Evolutionary conservation across 2,329 filamentous ascomycete genomes (phyloP).

Genomic region (Exophiala bonariae): DNA sequence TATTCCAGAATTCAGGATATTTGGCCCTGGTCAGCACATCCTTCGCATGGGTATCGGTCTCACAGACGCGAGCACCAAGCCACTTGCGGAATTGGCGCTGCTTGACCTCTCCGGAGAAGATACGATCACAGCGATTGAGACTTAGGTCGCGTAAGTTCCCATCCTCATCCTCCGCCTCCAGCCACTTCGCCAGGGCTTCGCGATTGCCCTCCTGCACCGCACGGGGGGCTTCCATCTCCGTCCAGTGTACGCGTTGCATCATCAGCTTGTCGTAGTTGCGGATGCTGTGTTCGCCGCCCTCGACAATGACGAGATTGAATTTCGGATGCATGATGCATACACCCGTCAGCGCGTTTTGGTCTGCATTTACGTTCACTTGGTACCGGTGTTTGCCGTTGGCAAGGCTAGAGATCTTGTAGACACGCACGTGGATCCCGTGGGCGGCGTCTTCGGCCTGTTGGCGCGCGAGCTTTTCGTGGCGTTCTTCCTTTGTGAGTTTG

Average conservation of each 20-base stretch:
- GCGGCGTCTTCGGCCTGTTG: slow-evolving; percentile 88
- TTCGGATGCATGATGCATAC: slow-evolving; percentile 90
- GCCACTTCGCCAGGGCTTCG: slow-evolving; percentile 67
- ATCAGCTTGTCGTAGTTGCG: slow-evolving; percentile 88
- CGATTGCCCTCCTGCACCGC: slow-evolving; percentile 57
- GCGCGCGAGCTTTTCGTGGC: slow-evolving; percentile 74
- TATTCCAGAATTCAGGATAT: slow-evolving; percentile 93
- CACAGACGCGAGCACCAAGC: slow-evolving; percentile 79
- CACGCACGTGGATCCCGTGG: slow-evolving; percentile 80
- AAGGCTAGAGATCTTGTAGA: slow-evolving; percentile 87
- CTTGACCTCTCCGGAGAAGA: slow-evolving; percentile 92
- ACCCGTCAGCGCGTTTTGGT: slow-evolving; percentile 82
- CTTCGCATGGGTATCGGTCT: slow-evolving; percentile 85
- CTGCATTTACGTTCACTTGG: slow-evolving; percentile 88
- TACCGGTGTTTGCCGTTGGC: slow-evolving; percentile 91
- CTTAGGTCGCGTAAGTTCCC: slow-evolving; percentile 80
- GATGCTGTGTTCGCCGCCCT: slow-evolving; percentile 82
- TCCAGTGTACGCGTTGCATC: slow-evolving; percentile 92
- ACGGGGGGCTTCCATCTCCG: slow-evolving; percentile 75
- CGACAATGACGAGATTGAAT: slow-evolving; percentile 85
- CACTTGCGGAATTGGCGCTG: slow-evolving; percentile 80
- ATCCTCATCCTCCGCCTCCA: slow-evolving; percentile 72
- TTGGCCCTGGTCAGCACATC: slow-evolving; percentile 77
- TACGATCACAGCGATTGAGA: slow-evolving; percentile 74
- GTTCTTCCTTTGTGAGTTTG: slow-evolving; percentile 84